Evolutionary conservation across 2,329 filamentous ascomycete species (phyloP), one percentile per base, ranked within the genome.

Genomic region (Phialemoniopsis sp.): DNA sequence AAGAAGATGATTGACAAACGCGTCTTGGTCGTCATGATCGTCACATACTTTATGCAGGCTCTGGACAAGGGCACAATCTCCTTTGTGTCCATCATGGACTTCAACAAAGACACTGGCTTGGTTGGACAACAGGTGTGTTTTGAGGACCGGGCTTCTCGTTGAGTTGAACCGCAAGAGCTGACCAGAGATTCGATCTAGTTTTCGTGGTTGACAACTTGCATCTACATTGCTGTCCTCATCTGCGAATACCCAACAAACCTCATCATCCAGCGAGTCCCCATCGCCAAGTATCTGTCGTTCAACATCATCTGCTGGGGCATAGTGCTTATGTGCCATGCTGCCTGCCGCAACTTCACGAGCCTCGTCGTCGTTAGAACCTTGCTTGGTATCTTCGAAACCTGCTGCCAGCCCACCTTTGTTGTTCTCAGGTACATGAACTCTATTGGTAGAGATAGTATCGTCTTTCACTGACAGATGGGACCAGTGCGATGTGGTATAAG

Each of bases 241-340:
- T 73, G 78, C 45, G 76, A 80, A 52, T 78, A 77, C 47, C 76
- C 76, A 0, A 78, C 73, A 46, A 78, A 76, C 49, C 76, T 66
- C 64, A 63, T 70, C 34, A n/a, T n/a, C n/a, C n/a, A n/a, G n/a
- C n/a, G n/a, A n/a, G 68, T 76, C 5, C 73, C 72, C 6, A 66
- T 76, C 39, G 72, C 70, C 29, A 75, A 75, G 46, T 73, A 72
- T 39, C 62, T 76, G 10, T 68, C 68, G 8, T 50, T 64, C 40
- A 76, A 73, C 51, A 73, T 79, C 44, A 63, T 73, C 16, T 52
- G 69, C 32, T 79, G 75, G 76, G 71, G 71, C 10, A 53, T 57
- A 0, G 58, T 66, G 10, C 61, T 79, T 18, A 67, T 68, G 3
- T 58, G 66, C 21, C 73, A 78, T 45, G 62, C 74, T 13, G 66